Percentiles rank a stretch among this genome's conserved stretches.
These are phyloP conservation scores for Phytophthora citrophthora DNA, from an alignment of 352 stramenopile genomes.

Conservation along the genomic window DNA sequence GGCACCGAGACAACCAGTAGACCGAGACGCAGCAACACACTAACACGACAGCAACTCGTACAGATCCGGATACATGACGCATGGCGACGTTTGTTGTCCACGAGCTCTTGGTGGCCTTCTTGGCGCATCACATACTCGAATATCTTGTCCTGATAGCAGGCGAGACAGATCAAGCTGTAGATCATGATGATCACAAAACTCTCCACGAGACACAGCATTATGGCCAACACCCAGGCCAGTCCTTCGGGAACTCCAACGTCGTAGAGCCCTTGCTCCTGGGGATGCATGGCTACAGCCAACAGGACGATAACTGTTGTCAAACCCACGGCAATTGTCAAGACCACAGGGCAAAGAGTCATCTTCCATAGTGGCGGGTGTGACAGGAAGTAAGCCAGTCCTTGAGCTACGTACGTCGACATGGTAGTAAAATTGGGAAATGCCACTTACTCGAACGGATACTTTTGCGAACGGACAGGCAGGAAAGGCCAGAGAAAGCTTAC, in stretches of 20 bases:
- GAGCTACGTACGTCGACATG: slow-evolving; percentile 43
- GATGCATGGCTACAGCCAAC: slow-evolving; percentile 45
- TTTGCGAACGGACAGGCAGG: slow-evolving; percentile 2
- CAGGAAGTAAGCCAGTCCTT: slow-evolving; percentile 53
- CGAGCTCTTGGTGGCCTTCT: slow-evolving; percentile 47
- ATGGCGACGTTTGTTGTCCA: slow-evolving; percentile 43
- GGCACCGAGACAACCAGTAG: slow-evolving; percentile 54
- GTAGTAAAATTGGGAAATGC: slow-evolving; percentile 16
- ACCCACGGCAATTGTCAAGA: slow-evolving; percentile 52
- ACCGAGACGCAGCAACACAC: slow-evolving; percentile 47
- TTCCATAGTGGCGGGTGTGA: slow-evolving; percentile 55
- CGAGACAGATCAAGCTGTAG: slow-evolving; percentile 53
- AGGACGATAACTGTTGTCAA: slow-evolving; percentile 53
- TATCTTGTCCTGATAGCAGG: slow-evolving; percentile 60
- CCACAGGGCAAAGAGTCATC: slow-evolving; percentile 51
- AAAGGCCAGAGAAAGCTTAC: not conserved
- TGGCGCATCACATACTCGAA: slow-evolving; percentile 56
- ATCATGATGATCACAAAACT: slow-evolving; percentile 63
- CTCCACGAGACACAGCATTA: slow-evolving; percentile 62
- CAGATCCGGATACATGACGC: slow-evolving; percentile 48
- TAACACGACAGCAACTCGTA: slow-evolving; percentile 51
- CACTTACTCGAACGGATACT: slow-evolving; percentile 1
- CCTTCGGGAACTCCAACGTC: slow-evolving; percentile 40
- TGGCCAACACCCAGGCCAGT: slow-evolving; percentile 54
- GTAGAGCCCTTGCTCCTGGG: slow-evolving; percentile 47